Conservation (phyloP, 371 early-diverging fungal genomes). For the Choanephora cucurbitarum region DNA sequence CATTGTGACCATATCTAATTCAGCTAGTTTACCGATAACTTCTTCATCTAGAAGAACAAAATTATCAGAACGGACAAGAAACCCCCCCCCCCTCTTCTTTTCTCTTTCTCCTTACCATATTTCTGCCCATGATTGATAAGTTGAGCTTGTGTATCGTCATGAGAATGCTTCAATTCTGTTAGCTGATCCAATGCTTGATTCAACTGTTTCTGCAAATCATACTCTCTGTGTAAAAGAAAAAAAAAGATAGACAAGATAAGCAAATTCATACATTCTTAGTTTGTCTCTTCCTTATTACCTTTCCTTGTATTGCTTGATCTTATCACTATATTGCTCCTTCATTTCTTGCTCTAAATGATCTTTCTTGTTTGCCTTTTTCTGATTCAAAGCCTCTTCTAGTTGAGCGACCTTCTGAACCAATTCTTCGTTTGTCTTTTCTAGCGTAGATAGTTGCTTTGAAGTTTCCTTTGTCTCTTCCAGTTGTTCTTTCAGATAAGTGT, state of each 20-base stretch:
- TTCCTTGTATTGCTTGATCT: slow-evolving; percentile 80
- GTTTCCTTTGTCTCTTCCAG: slow-evolving; percentile 41
- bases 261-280: slow-evolving; percentile 76
- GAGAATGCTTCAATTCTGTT: slow-evolving; percentile 64
- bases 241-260: too few relatives aligned
- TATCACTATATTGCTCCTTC: slow-evolving; percentile 70
- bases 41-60: slow-evolving; percentile 65
- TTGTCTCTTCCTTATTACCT: slow-evolving; percentile 43
- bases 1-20: slow-evolving; percentile 81
- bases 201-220: slow-evolving; percentile 79
- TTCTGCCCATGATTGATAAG: slow-evolving; percentile 71
- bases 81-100: background rate
- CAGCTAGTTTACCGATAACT: slow-evolving; percentile 82
- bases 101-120: slow-evolving; percentile 50
- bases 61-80: background rate
- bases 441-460: slow-evolving; percentile 37
- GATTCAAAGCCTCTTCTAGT: slow-evolving; percentile 55
- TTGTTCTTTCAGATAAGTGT: slow-evolving; percentile 56
- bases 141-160: slow-evolving; percentile 78
- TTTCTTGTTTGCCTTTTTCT: slow-evolving; percentile 57
- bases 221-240: too few relatives aligned
- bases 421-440: slow-evolving; percentile 52
- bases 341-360: slow-evolving; percentile 64
- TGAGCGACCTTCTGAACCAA: slow-evolving; percentile 60
- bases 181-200: slow-evolving; percentile 81